Conservation (phyloP, 1,284 basidiomycete genomes). For the Puccinia coronata region DNA sequence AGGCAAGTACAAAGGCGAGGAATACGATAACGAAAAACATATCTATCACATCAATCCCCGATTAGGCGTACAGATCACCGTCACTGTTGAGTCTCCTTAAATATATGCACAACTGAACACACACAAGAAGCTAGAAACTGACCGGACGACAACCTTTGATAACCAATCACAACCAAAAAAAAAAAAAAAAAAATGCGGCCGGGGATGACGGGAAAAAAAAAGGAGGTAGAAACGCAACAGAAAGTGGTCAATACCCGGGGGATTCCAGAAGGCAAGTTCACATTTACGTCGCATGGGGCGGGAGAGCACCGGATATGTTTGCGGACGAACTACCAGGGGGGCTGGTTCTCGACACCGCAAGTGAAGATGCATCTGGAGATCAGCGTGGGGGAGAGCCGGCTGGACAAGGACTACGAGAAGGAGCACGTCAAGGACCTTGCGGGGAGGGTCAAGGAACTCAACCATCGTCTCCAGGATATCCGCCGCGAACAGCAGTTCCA, state of each 20-base stretch:
- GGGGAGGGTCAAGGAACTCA: constrained; percentile 82
- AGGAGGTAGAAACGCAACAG: constrained; percentile 30
- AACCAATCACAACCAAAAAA: too few species aligned
- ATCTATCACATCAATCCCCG: constrained; percentile 73
- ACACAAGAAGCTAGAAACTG: too few species aligned
- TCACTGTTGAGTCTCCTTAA: constrained; percentile 68
- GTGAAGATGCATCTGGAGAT: constrained; percentile 94
- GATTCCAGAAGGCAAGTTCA: constrained; percentile 85
- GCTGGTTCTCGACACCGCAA: constrained; percentile 81
- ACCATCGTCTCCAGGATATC: constrained; percentile 87
- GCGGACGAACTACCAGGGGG: constrained; percentile 77
- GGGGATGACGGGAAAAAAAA: not conserved
- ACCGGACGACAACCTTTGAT: not conserved
- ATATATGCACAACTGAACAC: not conserved
- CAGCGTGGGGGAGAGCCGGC: constrained; percentile 80
- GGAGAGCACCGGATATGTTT: constrained; percentile 97
- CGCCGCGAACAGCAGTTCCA: constrained; percentile 96
- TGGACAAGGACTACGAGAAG: constrained; percentile 69
- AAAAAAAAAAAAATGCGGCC: too few species aligned
- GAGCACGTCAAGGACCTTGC: constrained; percentile 82
- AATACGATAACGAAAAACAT: constrained; percentile 78
- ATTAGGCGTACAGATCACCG: constrained; percentile 84
- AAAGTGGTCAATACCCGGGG: constrained; percentile 75
- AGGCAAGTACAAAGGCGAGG: constrained; percentile 90
- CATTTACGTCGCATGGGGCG: constrained; percentile 93